These are phyloP conservation scores for Dendrobium catenatum DNA, from an alignment of 106 monocot species.

Conservation along the genomic window DNA sequence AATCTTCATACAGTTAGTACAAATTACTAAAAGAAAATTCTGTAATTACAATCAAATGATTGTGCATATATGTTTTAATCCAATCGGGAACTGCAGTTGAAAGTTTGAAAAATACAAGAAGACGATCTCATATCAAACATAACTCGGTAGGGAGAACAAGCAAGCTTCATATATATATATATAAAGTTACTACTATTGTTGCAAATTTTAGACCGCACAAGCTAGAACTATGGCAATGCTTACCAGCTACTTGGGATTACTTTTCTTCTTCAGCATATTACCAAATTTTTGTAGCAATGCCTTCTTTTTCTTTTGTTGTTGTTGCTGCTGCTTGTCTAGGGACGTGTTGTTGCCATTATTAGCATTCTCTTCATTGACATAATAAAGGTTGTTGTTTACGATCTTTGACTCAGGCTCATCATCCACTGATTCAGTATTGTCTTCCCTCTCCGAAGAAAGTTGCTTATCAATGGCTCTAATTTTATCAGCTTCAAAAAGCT, in stretches of 20 bases:
- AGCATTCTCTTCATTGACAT: constrained; percentile 20
- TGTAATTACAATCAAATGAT: constrained; percentile 1
- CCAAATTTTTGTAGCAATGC: constrained; percentile 42
- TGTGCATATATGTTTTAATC: neutral
- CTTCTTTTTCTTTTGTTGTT: constrained; percentile 52
- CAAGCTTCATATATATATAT: neutral
- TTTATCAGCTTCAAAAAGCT: constrained; percentile 12
- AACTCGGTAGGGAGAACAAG: neutral
- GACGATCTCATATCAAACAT: neutral
- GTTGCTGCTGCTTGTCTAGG: constrained; percentile 15
- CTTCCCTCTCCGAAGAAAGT: constrained; percentile 2
- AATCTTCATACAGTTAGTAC: neutral
- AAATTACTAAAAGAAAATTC: neutral
- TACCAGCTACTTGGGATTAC: constrained; percentile 22
- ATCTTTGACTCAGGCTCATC: constrained; percentile 34
- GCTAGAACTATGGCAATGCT: neutral
- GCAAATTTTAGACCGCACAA: neutral
- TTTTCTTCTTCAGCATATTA: constrained; percentile 44
- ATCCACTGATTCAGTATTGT: constrained; percentile 20
- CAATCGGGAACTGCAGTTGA: neutral
- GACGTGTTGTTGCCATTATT: constrained; percentile 24
- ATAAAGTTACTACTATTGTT: neutral
- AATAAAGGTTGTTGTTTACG: constrained; percentile 23
- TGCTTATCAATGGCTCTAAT: constrained; percentile 15
- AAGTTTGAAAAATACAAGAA: neutral